Base-by-base conservation (phyloP, 2,329 filamentous ascomycete genomes). In the Coniochaeta hoffmannii region DNA sequence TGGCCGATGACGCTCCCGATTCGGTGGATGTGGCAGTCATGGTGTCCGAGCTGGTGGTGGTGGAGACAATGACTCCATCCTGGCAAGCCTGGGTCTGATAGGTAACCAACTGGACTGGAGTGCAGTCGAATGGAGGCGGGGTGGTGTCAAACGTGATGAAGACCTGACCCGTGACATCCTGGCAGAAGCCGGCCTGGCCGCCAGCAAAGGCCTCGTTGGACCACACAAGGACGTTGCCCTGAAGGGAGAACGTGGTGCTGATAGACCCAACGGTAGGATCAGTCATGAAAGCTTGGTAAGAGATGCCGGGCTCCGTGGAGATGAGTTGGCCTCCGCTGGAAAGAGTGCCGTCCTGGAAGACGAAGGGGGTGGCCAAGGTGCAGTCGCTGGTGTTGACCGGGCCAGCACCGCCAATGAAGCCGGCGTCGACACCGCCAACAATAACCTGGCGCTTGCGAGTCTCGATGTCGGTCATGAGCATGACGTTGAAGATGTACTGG, bases 111-210 rank as follows among this genome's bases (percentile, higher is more conserved):
- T 41, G 36, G 19, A 51, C 28, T 5, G 12, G 1, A 26, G 28
- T 26, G 52, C 66, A 68, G 2, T 52, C 55, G n/a, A 44, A 53
- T 0, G 63, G 65, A 36, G 12, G 52, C 55, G 15, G 30, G 52
- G 0, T 44, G 15, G 41, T 50, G 3, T 55, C 55, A 50, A 66
- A 67, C 12, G 55, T 58, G 22, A 56, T 56, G 44, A 59, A 66
- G 50, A 66, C 58, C 36, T 55, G 51, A 1, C 63, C 65, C 1
- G 41, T 38, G 10, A 44, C 12, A 19, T 61, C 57, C 35, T 60
- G 55, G 56, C 66, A 69, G 60, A 64, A 68, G 5, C 59, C 57
- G 1, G 67, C 64, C 31, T 59, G 50, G 17, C 63, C 64, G 12
- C 55, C 53, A 32, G 53, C 51, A 55, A 69, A 69, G 11, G 49